Evolutionary conservation across 2,329 filamentous ascomycete genomes (phyloP).

Genomic region (Aspergillus ruber): DNA sequence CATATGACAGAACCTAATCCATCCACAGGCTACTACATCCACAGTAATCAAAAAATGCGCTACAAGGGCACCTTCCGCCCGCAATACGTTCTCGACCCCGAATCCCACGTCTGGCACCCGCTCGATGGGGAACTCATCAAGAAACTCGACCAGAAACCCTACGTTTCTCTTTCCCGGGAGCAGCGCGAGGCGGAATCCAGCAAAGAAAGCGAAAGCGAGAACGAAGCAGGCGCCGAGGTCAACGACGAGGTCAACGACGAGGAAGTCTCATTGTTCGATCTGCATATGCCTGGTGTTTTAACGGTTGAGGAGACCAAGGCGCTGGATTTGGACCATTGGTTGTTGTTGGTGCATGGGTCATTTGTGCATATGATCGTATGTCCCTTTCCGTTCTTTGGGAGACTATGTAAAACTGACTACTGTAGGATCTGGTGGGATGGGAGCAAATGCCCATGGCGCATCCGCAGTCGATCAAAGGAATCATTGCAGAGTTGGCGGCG

Average conservation of each 20-base stretch:
- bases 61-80: slow-evolving; percentile 45
- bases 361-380: slow-evolving; percentile 39
- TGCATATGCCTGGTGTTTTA: slow-evolving; percentile 42
- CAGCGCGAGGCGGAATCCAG: slow-evolving; percentile 11
- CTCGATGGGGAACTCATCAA: slow-evolving; percentile 36
- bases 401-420: neutral
- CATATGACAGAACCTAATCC: neutral
- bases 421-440: slow-evolving; percentile 43
- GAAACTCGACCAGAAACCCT: slow-evolving; percentile 38
- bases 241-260: slow-evolving; percentile 35
- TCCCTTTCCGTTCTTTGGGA: no score
- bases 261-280: slow-evolving; percentile 40
- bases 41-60: slow-evolving; percentile 48
- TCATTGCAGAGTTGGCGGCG: slow-evolving; percentile 42
- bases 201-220: neutral
- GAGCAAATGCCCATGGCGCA: slow-evolving; percentile 37
- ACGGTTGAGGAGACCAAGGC: slow-evolving; percentile 35
- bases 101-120: slow-evolving; percentile 40
- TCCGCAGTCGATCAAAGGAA: slow-evolving; percentile 41
- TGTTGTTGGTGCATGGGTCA: slow-evolving; percentile 34
- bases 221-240: slow-evolving; percentile 14
- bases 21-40: slow-evolving; percentile 55
- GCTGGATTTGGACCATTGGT: slow-evolving; percentile 41
- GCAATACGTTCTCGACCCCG: slow-evolving; percentile 45
- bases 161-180: slow-evolving; percentile 41